phyloP scores from a whole-genome alignment of 192 early-diverging fungal species.

The Coemansia sp. region DNA sequence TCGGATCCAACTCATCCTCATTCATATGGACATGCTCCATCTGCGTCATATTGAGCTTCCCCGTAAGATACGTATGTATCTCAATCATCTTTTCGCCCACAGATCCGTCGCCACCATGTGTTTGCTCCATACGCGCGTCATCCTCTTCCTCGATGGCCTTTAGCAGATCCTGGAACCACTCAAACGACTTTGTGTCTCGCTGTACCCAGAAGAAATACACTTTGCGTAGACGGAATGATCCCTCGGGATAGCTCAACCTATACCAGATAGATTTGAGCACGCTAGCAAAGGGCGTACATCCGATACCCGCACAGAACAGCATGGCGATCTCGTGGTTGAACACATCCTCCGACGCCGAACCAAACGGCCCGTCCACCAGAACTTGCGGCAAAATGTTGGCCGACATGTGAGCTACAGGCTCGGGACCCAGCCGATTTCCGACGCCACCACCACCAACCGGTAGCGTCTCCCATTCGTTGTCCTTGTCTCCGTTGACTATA shows the following conservation, averaged over 20 bases:
- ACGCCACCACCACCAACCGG: slow-evolving; percentile 2
- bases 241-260: slow-evolving; percentile 61
- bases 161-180: slow-evolving; percentile 88
- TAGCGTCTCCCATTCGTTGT: slow-evolving; percentile 31
- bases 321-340: slow-evolving; percentile 79
- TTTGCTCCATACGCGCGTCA: slow-evolving; percentile 37
- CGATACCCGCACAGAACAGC: slow-evolving; percentile 83
- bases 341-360: slow-evolving; percentile 79
- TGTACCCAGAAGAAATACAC: slow-evolving; percentile 90
- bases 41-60: slow-evolving; percentile 57
- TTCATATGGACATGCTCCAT: slow-evolving; percentile 62
- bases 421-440: slow-evolving; percentile 10
- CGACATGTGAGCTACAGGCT: slow-evolving; percentile 27
- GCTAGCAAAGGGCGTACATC: slow-evolving; percentile 84
- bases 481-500: slow-evolving; percentile 35
- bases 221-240: slow-evolving; percentile 66
- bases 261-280: slow-evolving; percentile 85
- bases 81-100: slow-evolving; percentile 67
- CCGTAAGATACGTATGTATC: slow-evolving; percentile 81
- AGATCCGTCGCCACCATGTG: slow-evolving; percentile 4
- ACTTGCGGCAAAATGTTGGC: slow-evolving; percentile 64
- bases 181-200: slow-evolving; percentile 82
- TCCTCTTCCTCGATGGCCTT: slow-evolving; percentile 82
- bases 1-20: slow-evolving; percentile 64
- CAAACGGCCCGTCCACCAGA: slow-evolving; percentile 80